phyloP scores from a whole-genome alignment of 1,284 basidiomycete genomes.

The Porphyrellus sp. region DNA sequence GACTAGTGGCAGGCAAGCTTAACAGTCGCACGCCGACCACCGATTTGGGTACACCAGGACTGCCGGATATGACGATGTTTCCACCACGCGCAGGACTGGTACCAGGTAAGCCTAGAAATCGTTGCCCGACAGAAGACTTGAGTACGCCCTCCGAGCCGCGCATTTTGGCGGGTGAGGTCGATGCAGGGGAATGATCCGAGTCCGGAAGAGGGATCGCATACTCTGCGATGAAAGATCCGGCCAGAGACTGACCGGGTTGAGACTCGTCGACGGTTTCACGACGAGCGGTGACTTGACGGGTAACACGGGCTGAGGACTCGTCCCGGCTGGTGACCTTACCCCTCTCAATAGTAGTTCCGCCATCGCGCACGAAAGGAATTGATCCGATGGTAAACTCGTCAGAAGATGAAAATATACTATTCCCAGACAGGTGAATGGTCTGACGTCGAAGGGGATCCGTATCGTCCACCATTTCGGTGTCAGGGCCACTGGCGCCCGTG shows the following conservation, averaged over 20 bases:
- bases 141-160: background rate
- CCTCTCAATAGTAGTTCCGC: background rate
- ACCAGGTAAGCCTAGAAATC: background rate
- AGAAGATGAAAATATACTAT: conserved; percentile 34
- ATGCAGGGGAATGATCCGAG: background rate
- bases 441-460: conserved; percentile 6
- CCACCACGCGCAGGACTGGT: background rate
- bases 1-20: conserved; percentile 15
- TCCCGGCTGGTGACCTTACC: background rate
- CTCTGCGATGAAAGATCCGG: conserved; percentile 19
- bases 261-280: background rate
- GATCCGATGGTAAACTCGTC: conserved; percentile 26
- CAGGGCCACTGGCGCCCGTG: background rate
- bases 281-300: background rate
- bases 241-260: background rate
- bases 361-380: background rate
- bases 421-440: conserved; percentile 23
- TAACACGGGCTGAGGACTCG: background rate
- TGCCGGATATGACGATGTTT: background rate
- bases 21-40: conserved; percentile 3
- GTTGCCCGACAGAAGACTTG: conserved; percentile 5
- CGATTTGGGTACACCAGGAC: background rate
- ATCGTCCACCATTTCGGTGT: conserved; percentile 22
- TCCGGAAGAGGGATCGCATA: conserved; percentile 16
- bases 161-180: background rate